Base-by-base conservation (phyloP, 371 early-diverging fungal species). In the Nematocida sp. region DNA sequence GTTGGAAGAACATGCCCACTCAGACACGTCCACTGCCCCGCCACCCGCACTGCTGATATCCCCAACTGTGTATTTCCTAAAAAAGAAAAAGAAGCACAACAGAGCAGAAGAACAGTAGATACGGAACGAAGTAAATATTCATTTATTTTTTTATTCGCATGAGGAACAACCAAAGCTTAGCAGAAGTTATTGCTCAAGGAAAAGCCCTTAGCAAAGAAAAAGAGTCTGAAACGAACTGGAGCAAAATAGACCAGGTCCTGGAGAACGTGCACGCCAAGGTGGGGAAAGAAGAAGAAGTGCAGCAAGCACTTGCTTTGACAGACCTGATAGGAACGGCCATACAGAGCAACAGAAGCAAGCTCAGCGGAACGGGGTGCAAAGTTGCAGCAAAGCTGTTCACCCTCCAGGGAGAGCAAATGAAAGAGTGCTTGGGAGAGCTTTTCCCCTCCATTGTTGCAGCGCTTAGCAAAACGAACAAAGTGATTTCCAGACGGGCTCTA, bases 181-280 rank as follows among this genome's bases (percentile, higher is more conserved):
- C 11, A 50, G 48, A 57, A 25, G 23, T 48, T 7, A 15, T 70
- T 15, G 46, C 32, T 27, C 57, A 46, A 36, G 74, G 62, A 5
- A 19, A n/a, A 5, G 32, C 34, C 3, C 51, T 70, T n/a, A 58
- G 50, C 27, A 70, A 58, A 34, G 74, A 70, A 49, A 70, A 70
- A 31, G 74, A 70, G 32, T 23, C 57, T 21, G 74, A 70, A 32
- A 70, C 21, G n/a, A 70, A 70, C 63, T 70, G 74, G 74, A 58
- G 36, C 52, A 70, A 60, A 38, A 70, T 70, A 60, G 74, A 70
- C 50, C 7, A 13, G 13, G 51, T 62, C 13, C 32, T 70, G 57
- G 63, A 62, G 38, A 40, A 46, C 36, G 17, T 70, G 5, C 34
- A 8, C 8, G 36, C 37, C 17, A 50, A 11, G 15, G 13, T 36